Evolutionary conservation across 2,329 filamentous ascomycete genomes (phyloP).

Genomic region (Microcyclosporella mali): DNA sequence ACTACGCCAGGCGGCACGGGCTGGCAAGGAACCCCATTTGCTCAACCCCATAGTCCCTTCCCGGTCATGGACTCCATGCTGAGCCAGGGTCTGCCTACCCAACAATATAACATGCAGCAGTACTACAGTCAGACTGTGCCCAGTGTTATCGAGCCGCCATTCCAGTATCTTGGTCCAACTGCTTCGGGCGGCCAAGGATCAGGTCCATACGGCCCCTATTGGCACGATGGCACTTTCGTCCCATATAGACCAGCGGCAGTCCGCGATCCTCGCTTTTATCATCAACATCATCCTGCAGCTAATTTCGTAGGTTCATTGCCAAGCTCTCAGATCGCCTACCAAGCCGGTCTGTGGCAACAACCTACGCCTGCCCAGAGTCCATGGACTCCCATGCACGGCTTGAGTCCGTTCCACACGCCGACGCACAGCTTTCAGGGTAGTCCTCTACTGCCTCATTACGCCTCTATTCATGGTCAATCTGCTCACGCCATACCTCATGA

Average conservation of each 20-base stretch:
- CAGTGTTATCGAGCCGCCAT: conserved; percentile 53
- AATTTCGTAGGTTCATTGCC: conserved; percentile 16
- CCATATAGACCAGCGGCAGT: conserved; percentile 55
- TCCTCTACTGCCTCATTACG: conserved; percentile 1
- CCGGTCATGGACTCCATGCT: conserved; percentile 57
- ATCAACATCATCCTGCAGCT: conserved; percentile 19
- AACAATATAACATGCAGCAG: conserved; percentile 31
- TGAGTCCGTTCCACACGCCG: conserved; percentile 10
- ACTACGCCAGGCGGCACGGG: conserved; percentile 3
- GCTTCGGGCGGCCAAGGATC: conserved; percentile 51
- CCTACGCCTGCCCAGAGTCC: conserved; percentile 8
- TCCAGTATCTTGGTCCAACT: conserved; percentile 55
- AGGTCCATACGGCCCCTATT: conserved; percentile 56
- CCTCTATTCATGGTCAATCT: neutral
- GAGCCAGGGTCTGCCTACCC: conserved; percentile 47
- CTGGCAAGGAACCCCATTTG: conserved; percentile 15
- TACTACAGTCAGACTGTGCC: conserved; percentile 47
- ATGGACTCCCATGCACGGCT: conserved; percentile 7
- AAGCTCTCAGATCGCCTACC: conserved; percentile 17
- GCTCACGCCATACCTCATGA: neutral
- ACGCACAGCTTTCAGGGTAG: conserved; percentile 1
- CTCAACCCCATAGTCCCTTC: conserved; percentile 19
- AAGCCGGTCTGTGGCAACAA: conserved; percentile 20
- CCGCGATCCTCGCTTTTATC: conserved; percentile 46
- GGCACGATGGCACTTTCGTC: conserved; percentile 57